Evolutionary conservation across 129 eudicot genomes (phyloP), one percentile per base, ranked within the genome.

Genomic region (Flaveria bidentis): DNA sequence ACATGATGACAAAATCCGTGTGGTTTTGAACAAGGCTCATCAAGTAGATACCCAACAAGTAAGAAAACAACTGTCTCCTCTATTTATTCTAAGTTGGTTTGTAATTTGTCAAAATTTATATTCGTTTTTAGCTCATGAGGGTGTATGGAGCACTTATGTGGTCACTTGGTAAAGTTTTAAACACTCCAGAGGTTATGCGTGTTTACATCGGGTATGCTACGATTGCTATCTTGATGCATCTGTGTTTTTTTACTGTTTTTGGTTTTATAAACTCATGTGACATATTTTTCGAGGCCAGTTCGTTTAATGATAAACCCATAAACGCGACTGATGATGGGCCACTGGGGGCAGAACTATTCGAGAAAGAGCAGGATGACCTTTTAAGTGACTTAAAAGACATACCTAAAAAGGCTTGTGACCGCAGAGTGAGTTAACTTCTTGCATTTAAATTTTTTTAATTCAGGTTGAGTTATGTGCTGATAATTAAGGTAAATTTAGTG

Each of bases 31-130:
- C 87, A 95, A 95, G 76, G 99, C 97, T 44, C 94, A 94, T 78
- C 99, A 94, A 91, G 92, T 94, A 47, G 99, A 94, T 80, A 89
- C 99, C 41, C 97, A 94, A 72, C 99, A 91, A 82, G 98, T 91
- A 87, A 77, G 80, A 28, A 67, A 17, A 25, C n/a, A 10, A 2
- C 16, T 60, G 15, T 39, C 61, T 16, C 17, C 42, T n/a, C 67
- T 20, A 51, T 39, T 14, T n/a, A 63, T 63, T 63, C 18, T 5
- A 63, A 63, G 13, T 30, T 63, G 69, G 22, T 15, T 0, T 7
- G 11, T 16, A 30, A 6, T 30, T 0, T 63, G 5, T 63, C 16
- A 14, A 13, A 10, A 28, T 74, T 75, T 25, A 23, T 23, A 23
- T 39, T 75, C 73, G 20, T 51, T 36, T 80, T 81, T 75, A 91